These are phyloP conservation scores for Rhodotorula taiwanensis DNA, from an alignment of 768 basidiomycete species.

Conservation along the genomic window DNA sequence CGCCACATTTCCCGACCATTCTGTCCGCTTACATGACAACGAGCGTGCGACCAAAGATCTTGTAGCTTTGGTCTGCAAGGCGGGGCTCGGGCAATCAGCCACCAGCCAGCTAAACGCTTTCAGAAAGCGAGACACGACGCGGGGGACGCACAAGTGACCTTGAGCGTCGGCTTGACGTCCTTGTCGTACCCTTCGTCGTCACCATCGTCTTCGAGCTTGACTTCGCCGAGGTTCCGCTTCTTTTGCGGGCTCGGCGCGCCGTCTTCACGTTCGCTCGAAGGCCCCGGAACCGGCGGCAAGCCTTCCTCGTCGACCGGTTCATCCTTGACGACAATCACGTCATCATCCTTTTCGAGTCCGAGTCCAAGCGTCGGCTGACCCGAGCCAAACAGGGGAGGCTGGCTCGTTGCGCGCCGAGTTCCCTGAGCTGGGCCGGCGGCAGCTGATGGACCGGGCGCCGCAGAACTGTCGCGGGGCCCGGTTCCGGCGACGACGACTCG, in stretches of 20 bases:
- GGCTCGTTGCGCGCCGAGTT: too few relatives aligned
- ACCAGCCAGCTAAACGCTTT: not conserved
- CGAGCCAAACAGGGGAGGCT: too few relatives aligned
- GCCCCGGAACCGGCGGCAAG: too few relatives aligned
- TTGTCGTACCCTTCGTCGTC: too few relatives aligned
- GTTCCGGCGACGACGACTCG: too few relatives aligned
- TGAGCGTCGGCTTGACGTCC: slow-evolving; percentile 26
- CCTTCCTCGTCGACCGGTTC: slow-evolving; percentile 28
- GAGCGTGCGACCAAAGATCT: slow-evolving; percentile 27
- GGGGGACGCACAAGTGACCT: slow-evolving; percentile 21
- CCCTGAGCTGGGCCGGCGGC: too few relatives aligned
- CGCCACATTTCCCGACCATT: too few relatives aligned
- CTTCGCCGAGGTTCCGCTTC: not conserved
- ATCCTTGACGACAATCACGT: slow-evolving; percentile 17
- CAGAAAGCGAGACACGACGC: not conserved
- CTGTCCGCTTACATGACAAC: slow-evolving; percentile 33
- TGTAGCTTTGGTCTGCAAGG: slow-evolving; percentile 26
- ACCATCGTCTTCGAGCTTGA: not conserved
- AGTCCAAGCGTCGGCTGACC: too few relatives aligned
- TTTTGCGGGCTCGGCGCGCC: not conserved
- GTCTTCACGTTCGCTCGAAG: too few relatives aligned
- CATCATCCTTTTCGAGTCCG: not conserved
- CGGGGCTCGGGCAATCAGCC: not conserved
- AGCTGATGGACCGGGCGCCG: not conserved
- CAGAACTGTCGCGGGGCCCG: not conserved